Conservation (phyloP, 148 eudicot species). For the Vaccinium myrtillus region DNA sequence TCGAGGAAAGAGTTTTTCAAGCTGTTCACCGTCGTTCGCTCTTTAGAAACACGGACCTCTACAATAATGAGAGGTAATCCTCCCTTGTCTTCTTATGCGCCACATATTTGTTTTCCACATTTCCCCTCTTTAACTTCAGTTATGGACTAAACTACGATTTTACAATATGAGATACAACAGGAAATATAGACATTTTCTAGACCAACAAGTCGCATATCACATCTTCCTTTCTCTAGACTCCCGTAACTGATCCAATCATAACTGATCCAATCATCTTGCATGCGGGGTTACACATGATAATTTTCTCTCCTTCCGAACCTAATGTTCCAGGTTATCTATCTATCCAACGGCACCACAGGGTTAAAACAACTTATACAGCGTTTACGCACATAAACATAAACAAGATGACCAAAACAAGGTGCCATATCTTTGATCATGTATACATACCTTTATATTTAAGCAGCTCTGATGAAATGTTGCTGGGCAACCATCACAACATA, state of each 20-base stretch:
- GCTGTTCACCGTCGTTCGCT: not conserved
- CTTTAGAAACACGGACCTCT: not conserved
- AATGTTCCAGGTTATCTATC: conserved; percentile 4
- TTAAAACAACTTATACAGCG: not conserved
- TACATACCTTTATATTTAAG: conserved; percentile 66
- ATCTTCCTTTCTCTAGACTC: not conserved
- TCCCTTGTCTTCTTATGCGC: not conserved
- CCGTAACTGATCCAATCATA: not conserved
- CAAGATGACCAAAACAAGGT: conserved; percentile 5
- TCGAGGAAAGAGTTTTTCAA: not conserved
- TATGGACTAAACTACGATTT: not conserved
- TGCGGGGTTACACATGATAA: not conserved
- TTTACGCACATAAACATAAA: not conserved
- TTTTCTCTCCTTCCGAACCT: not conserved
- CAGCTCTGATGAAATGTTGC: conserved; percentile 95
- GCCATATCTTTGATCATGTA: not conserved
- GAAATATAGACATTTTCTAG: not conserved
- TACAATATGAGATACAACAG: not conserved
- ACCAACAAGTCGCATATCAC: not conserved
- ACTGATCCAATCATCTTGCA: not conserved
- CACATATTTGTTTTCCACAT: not conserved
- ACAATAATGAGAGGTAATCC: not conserved
- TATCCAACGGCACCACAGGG: not conserved
- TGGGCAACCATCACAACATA: conserved; percentile 98
- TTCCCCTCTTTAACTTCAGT: not conserved